phyloP scores from a whole-genome alignment of 2,329 filamentous ascomycete genomes.

The Pseudogymnoascus sp. region DNA sequence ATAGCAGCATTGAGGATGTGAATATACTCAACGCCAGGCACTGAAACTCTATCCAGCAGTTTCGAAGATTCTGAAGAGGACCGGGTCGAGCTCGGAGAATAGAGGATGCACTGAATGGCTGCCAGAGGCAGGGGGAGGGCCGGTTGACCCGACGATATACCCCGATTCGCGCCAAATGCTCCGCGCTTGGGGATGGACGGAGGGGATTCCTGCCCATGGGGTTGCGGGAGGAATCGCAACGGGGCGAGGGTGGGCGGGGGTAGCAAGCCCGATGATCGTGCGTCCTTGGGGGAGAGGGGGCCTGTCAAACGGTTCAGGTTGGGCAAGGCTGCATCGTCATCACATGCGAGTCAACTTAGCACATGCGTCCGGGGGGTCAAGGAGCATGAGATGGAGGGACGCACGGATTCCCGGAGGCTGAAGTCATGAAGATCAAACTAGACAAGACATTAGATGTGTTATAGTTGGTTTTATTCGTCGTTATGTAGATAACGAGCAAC shows the following conservation, averaged over 20 bases:
- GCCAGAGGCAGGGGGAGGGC: background rate
- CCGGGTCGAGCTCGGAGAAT: background rate
- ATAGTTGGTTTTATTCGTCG: background rate
- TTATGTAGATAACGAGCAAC: background rate
- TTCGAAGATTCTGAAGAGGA: background rate
- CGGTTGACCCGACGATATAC: background rate
- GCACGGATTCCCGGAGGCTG: background rate
- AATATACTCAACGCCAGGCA: slow-evolving; percentile 32
- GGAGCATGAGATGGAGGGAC: background rate
- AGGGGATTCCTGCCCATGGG: background rate
- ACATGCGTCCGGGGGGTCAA: background rate
- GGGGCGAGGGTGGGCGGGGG: background rate
- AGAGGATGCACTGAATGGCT: background rate
- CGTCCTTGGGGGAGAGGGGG: background rate
- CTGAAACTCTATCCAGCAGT: slow-evolving; percentile 11
- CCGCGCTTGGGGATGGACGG: background rate
- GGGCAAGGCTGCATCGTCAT: slow-evolving; percentile 5
- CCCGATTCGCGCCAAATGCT: background rate
- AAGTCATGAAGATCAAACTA: background rate
- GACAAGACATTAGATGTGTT: background rate
- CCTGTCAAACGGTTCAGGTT: background rate
- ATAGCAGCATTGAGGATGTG: slow-evolving; percentile 40
- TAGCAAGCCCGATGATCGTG: background rate
- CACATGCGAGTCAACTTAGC: slow-evolving; percentile 4
- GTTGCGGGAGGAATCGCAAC: background rate